These are phyloP conservation scores for Omphalotus guepiniiformis DNA, from an alignment of 768 basidiomycete genomes.

Conservation along the genomic window DNA sequence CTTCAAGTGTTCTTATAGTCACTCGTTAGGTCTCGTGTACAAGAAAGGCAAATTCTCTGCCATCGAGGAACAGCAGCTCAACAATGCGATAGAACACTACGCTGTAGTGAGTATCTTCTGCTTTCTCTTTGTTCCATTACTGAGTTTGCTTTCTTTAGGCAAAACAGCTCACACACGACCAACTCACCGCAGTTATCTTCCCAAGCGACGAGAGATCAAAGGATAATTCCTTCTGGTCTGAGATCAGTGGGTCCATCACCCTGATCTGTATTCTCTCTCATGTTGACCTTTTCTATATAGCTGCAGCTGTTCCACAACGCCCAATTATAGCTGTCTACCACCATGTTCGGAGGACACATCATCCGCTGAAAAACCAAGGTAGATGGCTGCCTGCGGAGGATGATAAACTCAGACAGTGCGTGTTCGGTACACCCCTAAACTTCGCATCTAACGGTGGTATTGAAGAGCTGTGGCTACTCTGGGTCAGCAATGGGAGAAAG, in stretches of 20 bases:
- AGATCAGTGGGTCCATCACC: slow-evolving; percentile 55
- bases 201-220: slow-evolving; percentile 56
- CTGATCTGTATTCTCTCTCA: slow-evolving; percentile 9
- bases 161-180: slow-evolving; percentile 48
- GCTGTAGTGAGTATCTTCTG: slow-evolving; percentile 43
- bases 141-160: slow-evolving; percentile 28
- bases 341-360: slow-evolving; percentile 63
- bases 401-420: slow-evolving; percentile 55
- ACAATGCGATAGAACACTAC: slow-evolving; percentile 60
- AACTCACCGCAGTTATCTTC: slow-evolving; percentile 64
- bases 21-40: slow-evolving; percentile 64
- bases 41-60: slow-evolving; percentile 87
- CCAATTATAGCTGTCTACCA: slow-evolving; percentile 85
- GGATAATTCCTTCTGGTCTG: slow-evolving; percentile 73
- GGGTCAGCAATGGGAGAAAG: slow-evolving; percentile 80
- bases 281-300: too few relatives aligned
- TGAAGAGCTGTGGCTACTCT: slow-evolving; percentile 68
- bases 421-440: too few relatives aligned
- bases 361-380: slow-evolving; percentile 68
- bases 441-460: too few relatives aligned
- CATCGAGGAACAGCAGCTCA: slow-evolving; percentile 66
- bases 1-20: slow-evolving; percentile 1
- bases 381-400: slow-evolving; percentile 70
- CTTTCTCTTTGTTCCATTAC: slow-evolving; percentile 1
- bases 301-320: slow-evolving; percentile 65